Percentiles rank a stretch among this genome's conserved stretches.
Conservation (phyloP, 2,329 filamentous ascomycete species). For the Sporothrix sp. region DNA sequence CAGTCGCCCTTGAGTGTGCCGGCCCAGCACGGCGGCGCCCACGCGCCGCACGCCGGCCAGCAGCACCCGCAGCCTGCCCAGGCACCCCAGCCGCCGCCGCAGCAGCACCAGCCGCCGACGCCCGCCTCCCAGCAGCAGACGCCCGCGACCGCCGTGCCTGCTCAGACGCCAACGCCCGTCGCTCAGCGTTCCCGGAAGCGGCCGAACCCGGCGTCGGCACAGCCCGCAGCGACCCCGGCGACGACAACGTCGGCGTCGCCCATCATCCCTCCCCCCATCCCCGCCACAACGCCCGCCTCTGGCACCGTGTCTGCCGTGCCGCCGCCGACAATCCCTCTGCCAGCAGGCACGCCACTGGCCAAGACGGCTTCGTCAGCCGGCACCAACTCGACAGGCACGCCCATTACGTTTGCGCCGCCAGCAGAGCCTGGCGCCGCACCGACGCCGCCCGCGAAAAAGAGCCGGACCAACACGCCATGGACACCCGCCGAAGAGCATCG, state of each 20-base stretch:
- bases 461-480: slow-evolving; percentile 97
- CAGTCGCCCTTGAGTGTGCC: slow-evolving; percentile 29
- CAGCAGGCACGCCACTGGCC: slow-evolving; percentile 26
- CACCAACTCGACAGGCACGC: slow-evolving; percentile 16
- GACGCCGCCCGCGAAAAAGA: slow-evolving; percentile 67
- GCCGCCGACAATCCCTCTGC: slow-evolving; percentile 25
- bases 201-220: slow-evolving; percentile 24
- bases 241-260: slow-evolving; percentile 17
- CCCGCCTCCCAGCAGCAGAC: slow-evolving; percentile 18
- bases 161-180: slow-evolving; percentile 23
- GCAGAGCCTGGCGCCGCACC: slow-evolving; percentile 28
- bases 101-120: slow-evolving; percentile 24
- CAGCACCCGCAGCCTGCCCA: slow-evolving; percentile 25
- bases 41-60: slow-evolving; percentile 28
- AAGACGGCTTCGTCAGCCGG: slow-evolving; percentile 15
- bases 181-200: slow-evolving; percentile 32
- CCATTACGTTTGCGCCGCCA: slow-evolving; percentile 16
- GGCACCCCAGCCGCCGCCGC: slow-evolving; percentile 16
- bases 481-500: slow-evolving; percentile 87
- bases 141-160: slow-evolving; percentile 7
- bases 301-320: slow-evolving; percentile 27
- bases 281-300: slow-evolving; percentile 17
- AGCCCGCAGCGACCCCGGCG: slow-evolving; percentile 7
- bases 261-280: slow-evolving; percentile 19
- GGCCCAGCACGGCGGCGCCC: slow-evolving; percentile 27